These are phyloP conservation scores for Tulasnella sp. DNA, from an alignment of 768 basidiomycete species.

Conservation along the genomic window DNA sequence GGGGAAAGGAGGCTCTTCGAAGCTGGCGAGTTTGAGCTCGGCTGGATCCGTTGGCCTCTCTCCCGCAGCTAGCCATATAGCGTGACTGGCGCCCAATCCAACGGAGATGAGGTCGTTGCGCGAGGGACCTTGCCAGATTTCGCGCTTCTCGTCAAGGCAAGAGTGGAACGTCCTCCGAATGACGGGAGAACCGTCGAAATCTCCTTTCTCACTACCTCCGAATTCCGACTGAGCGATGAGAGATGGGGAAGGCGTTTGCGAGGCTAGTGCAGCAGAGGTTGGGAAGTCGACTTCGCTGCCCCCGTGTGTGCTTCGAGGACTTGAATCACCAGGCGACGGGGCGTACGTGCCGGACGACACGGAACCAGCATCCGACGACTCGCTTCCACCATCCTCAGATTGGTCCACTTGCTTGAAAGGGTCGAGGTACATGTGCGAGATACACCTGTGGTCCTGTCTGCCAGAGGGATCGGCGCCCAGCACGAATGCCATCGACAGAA, in stretches of 20 bases:
- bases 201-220: not conserved
- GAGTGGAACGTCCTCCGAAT: slow-evolving; percentile 17
- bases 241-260: slow-evolving; percentile 3
- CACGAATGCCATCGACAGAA: slow-evolving; percentile 16
- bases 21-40: slow-evolving; percentile 17
- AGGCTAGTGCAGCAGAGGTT: not conserved
- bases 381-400: not conserved
- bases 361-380: not conserved
- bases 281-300: slow-evolving; percentile 1
- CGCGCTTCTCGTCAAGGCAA: slow-evolving; percentile 13
- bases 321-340: not conserved
- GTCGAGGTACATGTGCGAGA: slow-evolving; percentile 19
- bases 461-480: slow-evolving; percentile 15
- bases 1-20: slow-evolving; percentile 10
- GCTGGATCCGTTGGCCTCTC: not conserved
- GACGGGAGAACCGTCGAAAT: not conserved
- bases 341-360: not conserved
- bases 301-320: not conserved
- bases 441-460: slow-evolving; percentile 13
- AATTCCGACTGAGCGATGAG: not conserved
- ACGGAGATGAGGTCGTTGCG: slow-evolving; percentile 20
- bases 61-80: slow-evolving; percentile 14
- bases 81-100: slow-evolving; percentile 14
- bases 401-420: slow-evolving; percentile 1
- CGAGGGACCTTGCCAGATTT: slow-evolving; percentile 18